A percentile compares a stretch with the other conserved stretches of the same genome.
Conservation (phyloP, 1,284 basidiomycete species). For the Pseudozyma sp. region DNA sequence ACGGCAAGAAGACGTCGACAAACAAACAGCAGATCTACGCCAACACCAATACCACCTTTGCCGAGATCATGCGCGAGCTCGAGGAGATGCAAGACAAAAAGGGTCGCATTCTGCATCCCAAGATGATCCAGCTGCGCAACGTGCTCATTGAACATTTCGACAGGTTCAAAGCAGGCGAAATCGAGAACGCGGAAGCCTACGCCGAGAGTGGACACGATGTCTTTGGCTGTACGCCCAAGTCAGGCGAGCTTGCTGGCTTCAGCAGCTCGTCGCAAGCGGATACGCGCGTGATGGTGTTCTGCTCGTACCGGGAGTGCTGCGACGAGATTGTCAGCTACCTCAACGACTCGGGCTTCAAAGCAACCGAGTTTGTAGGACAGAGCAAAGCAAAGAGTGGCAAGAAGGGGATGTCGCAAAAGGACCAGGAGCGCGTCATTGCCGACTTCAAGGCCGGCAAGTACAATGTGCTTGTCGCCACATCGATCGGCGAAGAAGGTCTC, state of each 20-base stretch:
- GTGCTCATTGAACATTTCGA: conserved; percentile 61
- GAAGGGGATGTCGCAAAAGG: conserved; percentile 89
- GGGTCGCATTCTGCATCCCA: conserved; percentile 83
- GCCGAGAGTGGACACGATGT: conserved; percentile 53
- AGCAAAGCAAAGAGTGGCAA: conserved; percentile 84
- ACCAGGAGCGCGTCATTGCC: conserved; percentile 88
- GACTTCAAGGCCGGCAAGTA: conserved; percentile 88
- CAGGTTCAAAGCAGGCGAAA: conserved; percentile 69
- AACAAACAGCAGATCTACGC: conserved; percentile 66
- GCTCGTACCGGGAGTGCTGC: conserved; percentile 86
- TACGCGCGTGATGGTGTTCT: conserved; percentile 95
- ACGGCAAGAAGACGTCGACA: conserved; percentile 66
- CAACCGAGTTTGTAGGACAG: conserved; percentile 94
- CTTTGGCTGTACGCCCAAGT: conserved; percentile 59
- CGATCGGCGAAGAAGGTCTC: conserved; percentile 98
- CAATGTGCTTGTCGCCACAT: conserved; percentile 95
- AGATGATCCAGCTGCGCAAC: conserved; percentile 81
- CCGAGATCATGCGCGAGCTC: conserved; percentile 76
- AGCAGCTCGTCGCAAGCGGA: conserved; percentile 57
- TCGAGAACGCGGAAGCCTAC: conserved; percentile 77
- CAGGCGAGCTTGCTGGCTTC: conserved; percentile 26
- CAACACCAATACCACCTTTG: conserved; percentile 75
- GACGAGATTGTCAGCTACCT: conserved; percentile 81
- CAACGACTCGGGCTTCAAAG: conserved; percentile 73
- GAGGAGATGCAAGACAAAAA: conserved; percentile 70